Conservation (phyloP, 2,329 filamentous ascomycete genomes). For the Ophiostoma novo-ulmi region DNA sequence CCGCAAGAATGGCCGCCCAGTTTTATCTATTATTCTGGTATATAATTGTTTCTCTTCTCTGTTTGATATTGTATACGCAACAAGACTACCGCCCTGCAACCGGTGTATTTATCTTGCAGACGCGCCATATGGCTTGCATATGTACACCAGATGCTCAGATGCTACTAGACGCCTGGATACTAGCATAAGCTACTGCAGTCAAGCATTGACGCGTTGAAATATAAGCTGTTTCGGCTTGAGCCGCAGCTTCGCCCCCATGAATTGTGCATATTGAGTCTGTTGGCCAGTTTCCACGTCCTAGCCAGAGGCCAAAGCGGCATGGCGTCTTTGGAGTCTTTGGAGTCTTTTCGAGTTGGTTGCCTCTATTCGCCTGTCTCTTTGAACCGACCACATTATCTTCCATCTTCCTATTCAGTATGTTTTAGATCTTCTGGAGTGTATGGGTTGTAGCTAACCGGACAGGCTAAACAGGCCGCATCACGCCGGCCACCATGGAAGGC, state of each 20-base stretch:
- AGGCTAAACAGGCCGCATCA: constrained; percentile 12
- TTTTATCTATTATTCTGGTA: neutral
- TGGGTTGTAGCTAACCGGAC: neutral
- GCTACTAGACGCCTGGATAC: neutral
- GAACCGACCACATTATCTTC: neutral
- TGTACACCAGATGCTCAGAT: neutral
- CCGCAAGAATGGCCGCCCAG: neutral
- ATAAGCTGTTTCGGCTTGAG: neutral
- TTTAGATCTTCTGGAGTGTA: neutral
- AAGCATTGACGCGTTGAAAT: neutral
- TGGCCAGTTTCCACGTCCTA: constrained; percentile 1
- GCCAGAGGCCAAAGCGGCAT: neutral
- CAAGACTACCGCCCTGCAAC: neutral
- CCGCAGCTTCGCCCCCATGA: neutral
- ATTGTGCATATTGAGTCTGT: neutral
- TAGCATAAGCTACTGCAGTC: neutral
- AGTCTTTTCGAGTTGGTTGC: too few species aligned
- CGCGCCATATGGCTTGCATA: neutral
- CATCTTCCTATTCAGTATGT: neutral
- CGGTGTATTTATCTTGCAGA: neutral
- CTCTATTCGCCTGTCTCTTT: too few species aligned
- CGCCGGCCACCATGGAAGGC: neutral
- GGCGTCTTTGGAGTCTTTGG: too few species aligned
- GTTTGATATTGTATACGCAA: neutral
- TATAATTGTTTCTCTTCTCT: neutral